Evolutionary conservation across 148 eudicot genomes (phyloP), one percentile per base, ranked within the genome.

Genomic region (Beta vulgaris): DNA sequence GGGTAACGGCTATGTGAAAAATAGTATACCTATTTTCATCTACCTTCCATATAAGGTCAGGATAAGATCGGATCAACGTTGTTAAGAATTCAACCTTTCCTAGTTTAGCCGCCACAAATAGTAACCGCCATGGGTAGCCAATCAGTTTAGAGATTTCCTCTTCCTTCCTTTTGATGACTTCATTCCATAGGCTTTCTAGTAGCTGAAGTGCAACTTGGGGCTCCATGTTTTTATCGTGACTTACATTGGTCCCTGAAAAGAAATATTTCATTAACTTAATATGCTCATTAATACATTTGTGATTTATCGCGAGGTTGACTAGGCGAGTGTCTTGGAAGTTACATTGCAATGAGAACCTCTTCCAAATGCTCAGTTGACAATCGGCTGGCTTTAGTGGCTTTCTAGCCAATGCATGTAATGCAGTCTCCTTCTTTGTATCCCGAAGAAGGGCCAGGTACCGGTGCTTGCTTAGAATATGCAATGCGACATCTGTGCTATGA

Each of bases 41-140:
- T 44, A 78, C 83, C 59, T 84, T 82, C 85, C 87, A 82, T 40
- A 88, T 74, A 13, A 86, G 75, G 71, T 88, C 86, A 29, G 91
- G 91, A 42, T 85, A 83, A 25, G 80, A 71, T 12, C 37, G 77
- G 60, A 88, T 69, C 7, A 85, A 68, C 29, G 66, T 75, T 1
- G 68, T 69, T 5, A 88, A 43, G 51, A 85, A 85, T 7, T 78
- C 86, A 23, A 73, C 72, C 54, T 84, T 88, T 64, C 91, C 91
- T 11, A 73, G 57, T 51, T 76, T 83, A 23, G 77, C 73, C 35
- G 82, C 77, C 7, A 79, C 54, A 26, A 79, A 79, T 15, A 79
- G 6, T 36, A 73, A 35, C 43, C 74, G 77, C 77, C 77, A 79
- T 42, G 82, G 77, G 8, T 19, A 73, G n/a, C 69, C 77, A 49